These are phyloP conservation scores for Smittium culicis DNA, from an alignment of 371 early-diverging fungal genomes.

Conservation along the genomic window DNA sequence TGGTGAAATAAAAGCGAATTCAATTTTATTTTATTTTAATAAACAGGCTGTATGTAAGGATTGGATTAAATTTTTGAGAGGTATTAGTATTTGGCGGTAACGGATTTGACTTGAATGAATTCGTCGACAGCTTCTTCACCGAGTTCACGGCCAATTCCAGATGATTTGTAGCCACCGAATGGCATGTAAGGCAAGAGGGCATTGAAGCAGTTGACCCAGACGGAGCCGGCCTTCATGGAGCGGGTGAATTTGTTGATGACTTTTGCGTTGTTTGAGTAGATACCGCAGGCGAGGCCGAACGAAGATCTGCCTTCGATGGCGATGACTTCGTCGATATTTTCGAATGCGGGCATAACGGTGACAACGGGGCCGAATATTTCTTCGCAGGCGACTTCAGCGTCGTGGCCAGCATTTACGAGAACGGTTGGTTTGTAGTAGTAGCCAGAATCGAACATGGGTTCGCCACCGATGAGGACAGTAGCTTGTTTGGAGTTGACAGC, in stretches of 20 bases:
- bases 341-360: slow-evolving; percentile 55
- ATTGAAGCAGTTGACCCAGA: slow-evolving; percentile 57
- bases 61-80: too few species aligned
- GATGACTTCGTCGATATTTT: slow-evolving; percentile 58
- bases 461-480: slow-evolving; percentile 47
- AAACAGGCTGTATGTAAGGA: too few species aligned
- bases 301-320: slow-evolving; percentile 46
- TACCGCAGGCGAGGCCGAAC: slow-evolving; percentile 79
- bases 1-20: too few species aligned
- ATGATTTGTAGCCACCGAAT: slow-evolving; percentile 79
- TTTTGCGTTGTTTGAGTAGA: slow-evolving; percentile 52
- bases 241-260: slow-evolving; percentile 46
- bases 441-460: slow-evolving; percentile 48
- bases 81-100: slow-evolving; percentile 22
- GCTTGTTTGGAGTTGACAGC: slow-evolving; percentile 24
- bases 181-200: slow-evolving; percentile 47
- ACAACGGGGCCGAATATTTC: slow-evolving; percentile 92
- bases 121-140: slow-evolving; percentile 57
- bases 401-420: slow-evolving; percentile 48
- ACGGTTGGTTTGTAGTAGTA: slow-evolving; percentile 72
- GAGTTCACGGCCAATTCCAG: slow-evolving; percentile 68
- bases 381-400: slow-evolving; percentile 52
- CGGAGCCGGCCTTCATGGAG: slow-evolving; percentile 59
- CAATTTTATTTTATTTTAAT: too few species aligned
- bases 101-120: slow-evolving; percentile 52